phyloP scores from a whole-genome alignment of 257 asterid genomes.

The Orobanche coerulescens region DNA sequence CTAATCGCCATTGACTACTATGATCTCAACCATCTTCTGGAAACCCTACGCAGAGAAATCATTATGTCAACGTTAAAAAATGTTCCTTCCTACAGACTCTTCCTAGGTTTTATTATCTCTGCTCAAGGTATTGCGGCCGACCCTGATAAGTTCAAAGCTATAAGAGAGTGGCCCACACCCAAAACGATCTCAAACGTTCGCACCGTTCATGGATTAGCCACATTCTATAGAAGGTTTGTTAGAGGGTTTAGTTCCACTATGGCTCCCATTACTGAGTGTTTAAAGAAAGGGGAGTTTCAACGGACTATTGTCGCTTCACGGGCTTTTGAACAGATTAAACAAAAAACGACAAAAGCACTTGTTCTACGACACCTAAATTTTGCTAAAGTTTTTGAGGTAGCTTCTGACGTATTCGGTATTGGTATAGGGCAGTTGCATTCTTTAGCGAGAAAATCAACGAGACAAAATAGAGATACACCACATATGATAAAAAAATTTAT shows the following conservation, averaged over 20 bases:
- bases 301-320: neutral
- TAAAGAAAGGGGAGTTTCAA: neutral
- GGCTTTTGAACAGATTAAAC: neutral
- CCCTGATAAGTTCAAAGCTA: neutral
- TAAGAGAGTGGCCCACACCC: neutral
- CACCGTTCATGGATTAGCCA: neutral
- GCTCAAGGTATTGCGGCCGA: neutral
- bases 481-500: too few species aligned
- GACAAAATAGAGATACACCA: neutral
- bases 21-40: too few species aligned
- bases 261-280: neutral
- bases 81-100: neutral
- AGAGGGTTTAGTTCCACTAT: neutral
- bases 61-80: too few species aligned
- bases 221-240: neutral
- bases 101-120: neutral
- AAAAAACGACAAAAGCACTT: neutral
- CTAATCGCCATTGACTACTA: too few species aligned
- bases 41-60: too few species aligned
- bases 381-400: neutral
- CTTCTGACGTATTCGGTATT: neutral
- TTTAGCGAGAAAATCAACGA: neutral
- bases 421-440: neutral
- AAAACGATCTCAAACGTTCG: neutral
- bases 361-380: neutral